Evolutionary conservation across 352 stramenopile species (phyloP).

Genomic region (Globisporangium splendens): DNA sequence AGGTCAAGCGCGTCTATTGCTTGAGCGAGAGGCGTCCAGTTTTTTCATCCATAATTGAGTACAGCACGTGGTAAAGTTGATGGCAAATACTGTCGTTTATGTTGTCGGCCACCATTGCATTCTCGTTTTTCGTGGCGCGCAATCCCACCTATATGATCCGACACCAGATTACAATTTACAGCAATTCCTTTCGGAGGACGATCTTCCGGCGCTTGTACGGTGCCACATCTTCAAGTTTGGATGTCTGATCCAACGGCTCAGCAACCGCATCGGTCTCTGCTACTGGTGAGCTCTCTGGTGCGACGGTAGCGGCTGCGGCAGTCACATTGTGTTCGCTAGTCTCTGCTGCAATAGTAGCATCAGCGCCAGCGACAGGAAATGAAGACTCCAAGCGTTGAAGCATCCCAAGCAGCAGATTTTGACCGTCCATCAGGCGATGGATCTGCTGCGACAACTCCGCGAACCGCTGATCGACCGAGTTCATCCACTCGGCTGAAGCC

Average conservation of each 20-base stretch:
- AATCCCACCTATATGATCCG: no score
- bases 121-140: no score
- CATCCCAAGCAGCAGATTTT: slow-evolving; percentile 14
- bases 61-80: no score
- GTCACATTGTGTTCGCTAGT: neutral
- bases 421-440: slow-evolving; percentile 4
- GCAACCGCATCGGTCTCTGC: neutral
- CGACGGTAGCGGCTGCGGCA: no score
- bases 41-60: no score
- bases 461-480: slow-evolving; percentile 5
- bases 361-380: neutral
- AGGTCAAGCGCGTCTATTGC: no score
- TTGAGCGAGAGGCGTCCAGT: neutral
- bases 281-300: neutral
- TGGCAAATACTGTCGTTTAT: no score
- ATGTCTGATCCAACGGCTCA: neutral
- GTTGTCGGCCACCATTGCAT: no score
- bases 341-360: neutral
- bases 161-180: neutral
- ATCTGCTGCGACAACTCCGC: slow-evolving; percentile 11
- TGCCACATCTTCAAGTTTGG: neutral
- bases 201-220: neutral
- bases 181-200: neutral
- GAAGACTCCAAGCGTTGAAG: slow-evolving; percentile 9
- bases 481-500: slow-evolving; percentile 13